These are phyloP conservation scores for Microsporum audouinii DNA, from an alignment of 2,329 filamentous ascomycete species.

Conservation along the genomic window DNA sequence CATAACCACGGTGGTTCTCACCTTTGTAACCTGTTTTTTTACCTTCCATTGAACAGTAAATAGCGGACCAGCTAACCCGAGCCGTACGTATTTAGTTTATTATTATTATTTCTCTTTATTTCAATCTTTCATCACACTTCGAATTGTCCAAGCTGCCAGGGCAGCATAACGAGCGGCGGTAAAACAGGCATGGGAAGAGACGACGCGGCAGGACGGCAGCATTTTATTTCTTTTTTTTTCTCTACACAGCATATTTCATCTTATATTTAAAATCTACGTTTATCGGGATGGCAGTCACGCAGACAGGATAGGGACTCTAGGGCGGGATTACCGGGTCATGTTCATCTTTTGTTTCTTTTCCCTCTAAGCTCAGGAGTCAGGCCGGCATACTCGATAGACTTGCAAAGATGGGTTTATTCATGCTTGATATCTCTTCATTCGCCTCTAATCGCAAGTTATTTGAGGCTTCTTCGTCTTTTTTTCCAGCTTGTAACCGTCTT, in stretches of 20 bases:
- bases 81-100: background rate
- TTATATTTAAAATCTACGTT: background rate
- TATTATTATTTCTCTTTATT: background rate
- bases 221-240: background rate
- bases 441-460: background rate
- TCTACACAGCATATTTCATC: background rate
- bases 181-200: background rate
- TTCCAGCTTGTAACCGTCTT: background rate
- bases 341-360: background rate
- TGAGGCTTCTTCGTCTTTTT: background rate
- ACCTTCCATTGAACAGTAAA: background rate
- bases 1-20: constrained; percentile 1
- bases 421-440: background rate
- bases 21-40: background rate
- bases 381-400: no score
- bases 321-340: background rate
- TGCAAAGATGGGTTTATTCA: no score
- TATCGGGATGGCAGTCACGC: background rate
- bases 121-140: background rate
- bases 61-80: background rate
- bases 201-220: background rate
- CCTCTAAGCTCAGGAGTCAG: background rate
- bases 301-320: background rate
- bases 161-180: background rate
- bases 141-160: background rate